Conservation (phyloP, 768 basidiomycete species). For the Filobasidium floriforme region DNA sequence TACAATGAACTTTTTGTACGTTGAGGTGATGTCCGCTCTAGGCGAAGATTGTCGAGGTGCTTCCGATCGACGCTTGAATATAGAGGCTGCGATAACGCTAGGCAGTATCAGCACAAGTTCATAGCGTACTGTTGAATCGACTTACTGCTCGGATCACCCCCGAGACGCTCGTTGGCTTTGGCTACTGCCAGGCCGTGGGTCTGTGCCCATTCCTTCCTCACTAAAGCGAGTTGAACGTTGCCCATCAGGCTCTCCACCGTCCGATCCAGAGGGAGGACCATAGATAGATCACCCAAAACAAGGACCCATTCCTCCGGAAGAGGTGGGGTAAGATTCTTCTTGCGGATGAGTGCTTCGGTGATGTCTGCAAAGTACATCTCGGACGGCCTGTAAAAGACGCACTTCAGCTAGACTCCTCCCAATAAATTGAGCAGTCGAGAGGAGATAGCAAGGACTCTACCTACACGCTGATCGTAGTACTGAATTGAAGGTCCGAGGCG, state of each 20-base stretch:
- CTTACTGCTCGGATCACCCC: slow-evolving; percentile 82
- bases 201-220: slow-evolving; percentile 68
- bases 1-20: slow-evolving; percentile 91
- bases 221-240: slow-evolving; percentile 70
- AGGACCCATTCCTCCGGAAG: slow-evolving; percentile 60
- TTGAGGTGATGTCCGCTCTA: slow-evolving; percentile 68
- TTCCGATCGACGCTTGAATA: slow-evolving; percentile 82
- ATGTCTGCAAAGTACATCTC: slow-evolving; percentile 98
- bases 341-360: slow-evolving; percentile 56
- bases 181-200: slow-evolving; percentile 54
- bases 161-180: slow-evolving; percentile 54
- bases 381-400: slow-evolving; percentile 52
- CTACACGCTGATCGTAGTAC: slow-evolving; percentile 84
- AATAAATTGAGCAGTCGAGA: background rate
- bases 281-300: slow-evolving; percentile 42
- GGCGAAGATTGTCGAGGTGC: slow-evolving; percentile 53
- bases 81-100: slow-evolving; percentile 59
- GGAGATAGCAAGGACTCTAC: slow-evolving; percentile 43
- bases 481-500: slow-evolving; percentile 71
- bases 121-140: background rate
- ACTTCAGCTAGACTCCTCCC: slow-evolving; percentile 33
- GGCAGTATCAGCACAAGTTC: background rate
- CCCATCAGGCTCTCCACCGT: slow-evolving; percentile 94
- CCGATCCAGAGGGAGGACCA: slow-evolving; percentile 79
- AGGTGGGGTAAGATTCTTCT: slow-evolving; percentile 38